Percentiles rank a stretch among this genome's conserved stretches.
phyloP scores from a whole-genome alignment of 2,329 filamentous ascomycete genomes.

The Botrytis paeoniae region DNA sequence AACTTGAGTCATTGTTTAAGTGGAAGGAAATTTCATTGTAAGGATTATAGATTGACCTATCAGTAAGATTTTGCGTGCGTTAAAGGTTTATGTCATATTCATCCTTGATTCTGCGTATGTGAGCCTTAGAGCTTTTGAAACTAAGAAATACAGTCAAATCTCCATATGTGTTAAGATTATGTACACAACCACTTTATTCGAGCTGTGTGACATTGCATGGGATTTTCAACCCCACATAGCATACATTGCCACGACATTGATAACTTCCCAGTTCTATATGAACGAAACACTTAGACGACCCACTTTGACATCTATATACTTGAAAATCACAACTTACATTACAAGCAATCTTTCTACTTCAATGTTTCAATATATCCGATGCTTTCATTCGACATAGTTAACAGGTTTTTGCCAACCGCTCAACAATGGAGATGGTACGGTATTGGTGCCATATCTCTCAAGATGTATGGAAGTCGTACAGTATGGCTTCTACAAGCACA shows the following conservation, averaged over 20 bases:
- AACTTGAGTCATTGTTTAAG: background rate
- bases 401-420: too few species aligned
- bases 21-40: background rate
- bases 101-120: background rate
- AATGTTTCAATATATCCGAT: background rate
- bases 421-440: slow-evolving; percentile 1
- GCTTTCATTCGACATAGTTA: background rate
- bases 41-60: background rate
- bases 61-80: background rate
- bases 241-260: background rate
- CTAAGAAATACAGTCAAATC: background rate
- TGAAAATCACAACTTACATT: background rate
- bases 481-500: background rate
- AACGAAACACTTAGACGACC: background rate
- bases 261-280: background rate
- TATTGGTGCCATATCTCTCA: background rate
- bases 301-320: background rate
- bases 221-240: background rate
- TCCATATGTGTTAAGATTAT: background rate
- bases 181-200: background rate
- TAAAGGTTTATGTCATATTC: background rate
- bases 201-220: background rate
- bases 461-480: background rate
- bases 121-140: background rate
- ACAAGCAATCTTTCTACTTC: rapidly evolving